Conservation (phyloP, 1,284 basidiomycete species). For the Ceratobasidium theobromae region DNA sequence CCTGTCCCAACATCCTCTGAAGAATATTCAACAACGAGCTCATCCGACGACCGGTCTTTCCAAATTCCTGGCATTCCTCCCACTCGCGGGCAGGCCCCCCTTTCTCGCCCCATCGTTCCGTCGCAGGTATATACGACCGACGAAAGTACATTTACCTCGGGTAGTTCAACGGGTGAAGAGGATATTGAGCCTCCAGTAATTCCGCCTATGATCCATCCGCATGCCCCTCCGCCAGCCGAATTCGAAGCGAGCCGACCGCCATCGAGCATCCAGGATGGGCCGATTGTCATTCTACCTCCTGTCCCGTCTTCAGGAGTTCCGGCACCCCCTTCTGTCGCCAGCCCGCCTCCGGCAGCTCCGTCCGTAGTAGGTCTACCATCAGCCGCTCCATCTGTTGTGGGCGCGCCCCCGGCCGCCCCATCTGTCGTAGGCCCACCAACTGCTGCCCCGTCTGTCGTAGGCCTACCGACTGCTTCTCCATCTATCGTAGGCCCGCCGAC, state of each 20-base stretch:
- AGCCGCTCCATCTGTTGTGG: not conserved
- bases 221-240: not conserved
- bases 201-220: not conserved
- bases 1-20: not conserved
- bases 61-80: not conserved
- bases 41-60: slow-evolving; percentile 1
- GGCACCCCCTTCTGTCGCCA: not conserved
- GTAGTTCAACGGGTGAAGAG: not conserved
- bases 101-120: slow-evolving; percentile 3
- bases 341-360: too few relatives aligned
- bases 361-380: not conserved
- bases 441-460: not conserved
- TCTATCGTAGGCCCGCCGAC: not conserved
- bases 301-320: slow-evolving; percentile 3
- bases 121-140: not conserved
- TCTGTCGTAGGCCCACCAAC: too few relatives aligned
- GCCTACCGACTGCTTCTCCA: not conserved
- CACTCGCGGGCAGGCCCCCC: not conserved
- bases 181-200: not conserved
- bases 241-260: not conserved
- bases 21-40: not conserved
- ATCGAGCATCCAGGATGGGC: not conserved
- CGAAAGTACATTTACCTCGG: slow-evolving; percentile 1
- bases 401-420: too few relatives aligned
- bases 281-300: not conserved